Percentiles rank a stretch among this genome's conserved stretches.
Conservation (phyloP, 2,329 filamentous ascomycete species). For the Monilinia laxa region DNA sequence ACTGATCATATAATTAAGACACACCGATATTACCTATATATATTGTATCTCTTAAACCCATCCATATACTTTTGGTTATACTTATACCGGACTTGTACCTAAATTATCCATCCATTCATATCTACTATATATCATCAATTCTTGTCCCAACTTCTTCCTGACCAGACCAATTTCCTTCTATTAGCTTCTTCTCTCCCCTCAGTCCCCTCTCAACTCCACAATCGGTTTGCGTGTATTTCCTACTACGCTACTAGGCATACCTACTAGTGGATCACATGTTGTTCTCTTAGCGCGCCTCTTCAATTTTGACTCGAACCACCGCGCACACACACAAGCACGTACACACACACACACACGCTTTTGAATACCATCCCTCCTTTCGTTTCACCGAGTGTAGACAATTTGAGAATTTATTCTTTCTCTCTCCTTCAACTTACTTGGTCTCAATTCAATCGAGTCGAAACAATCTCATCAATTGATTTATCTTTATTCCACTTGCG, state of each 20-base stretch:
- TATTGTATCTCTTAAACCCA: too few species aligned
- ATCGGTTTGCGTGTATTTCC: too few species aligned
- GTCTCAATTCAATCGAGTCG: not conserved
- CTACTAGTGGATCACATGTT: slow-evolving; percentile 6
- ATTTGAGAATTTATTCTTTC: not conserved
- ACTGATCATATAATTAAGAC: too few species aligned
- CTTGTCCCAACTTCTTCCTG: not conserved
- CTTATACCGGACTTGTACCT: too few species aligned
- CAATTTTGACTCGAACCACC: slow-evolving; percentile 22
- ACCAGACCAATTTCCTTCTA: too few species aligned
- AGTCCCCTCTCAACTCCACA: not conserved
- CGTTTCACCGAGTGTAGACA: not conserved
- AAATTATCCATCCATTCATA: too few species aligned
- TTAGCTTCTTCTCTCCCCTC: not conserved
- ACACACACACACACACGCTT: slow-evolving; percentile 1
- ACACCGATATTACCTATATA: too few species aligned
- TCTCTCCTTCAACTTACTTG: not conserved
- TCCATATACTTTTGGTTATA: too few species aligned
- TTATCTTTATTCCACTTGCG: not conserved
- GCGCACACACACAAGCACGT: not conserved
- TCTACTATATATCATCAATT: not conserved
- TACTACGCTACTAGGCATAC: too few species aligned
- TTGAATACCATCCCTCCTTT: slow-evolving; percentile 6
- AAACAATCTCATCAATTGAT: not conserved
- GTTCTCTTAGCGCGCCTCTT: not conserved